These are phyloP conservation scores for Trichocomaceae sp. DNA, from an alignment of 2,329 filamentous ascomycete genomes.

Conservation along the genomic window DNA sequence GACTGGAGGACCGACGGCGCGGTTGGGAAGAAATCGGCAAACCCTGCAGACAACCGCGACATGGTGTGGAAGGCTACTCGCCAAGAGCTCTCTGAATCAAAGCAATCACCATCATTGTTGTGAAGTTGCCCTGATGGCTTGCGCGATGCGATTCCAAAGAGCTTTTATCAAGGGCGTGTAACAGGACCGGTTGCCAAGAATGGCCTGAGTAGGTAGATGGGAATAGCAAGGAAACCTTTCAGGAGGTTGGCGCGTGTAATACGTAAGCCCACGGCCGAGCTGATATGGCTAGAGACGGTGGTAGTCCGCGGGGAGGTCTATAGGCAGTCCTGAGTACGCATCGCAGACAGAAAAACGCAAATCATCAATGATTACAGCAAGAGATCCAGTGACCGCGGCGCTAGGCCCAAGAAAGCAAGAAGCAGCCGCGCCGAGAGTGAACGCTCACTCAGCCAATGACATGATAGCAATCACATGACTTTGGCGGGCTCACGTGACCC, in stretches of 20 bases:
- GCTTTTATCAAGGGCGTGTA: background rate
- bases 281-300: background rate
- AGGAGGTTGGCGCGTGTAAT: background rate
- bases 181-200: background rate
- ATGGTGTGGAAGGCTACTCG: constrained; percentile 46
- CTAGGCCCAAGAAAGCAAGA: background rate
- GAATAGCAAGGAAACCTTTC: background rate
- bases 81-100: constrained; percentile 8
- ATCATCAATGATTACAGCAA: background rate
- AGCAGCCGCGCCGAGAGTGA: background rate
- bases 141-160: background rate
- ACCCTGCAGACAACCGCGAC: constrained; percentile 75
- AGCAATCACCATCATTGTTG: constrained; percentile 8
- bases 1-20: constrained; percentile 59
- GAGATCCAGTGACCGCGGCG: background rate
- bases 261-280: background rate
- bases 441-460: background rate
- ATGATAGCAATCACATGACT: too few relatives aligned
- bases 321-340: background rate
- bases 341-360: background rate
- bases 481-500: too few relatives aligned
- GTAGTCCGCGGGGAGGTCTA: background rate
- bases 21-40: constrained; percentile 79
- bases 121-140: background rate
- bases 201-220: background rate